Conservation (phyloP, 768 basidiomycete species). For the Strobilomyces echinocephalus region DNA sequence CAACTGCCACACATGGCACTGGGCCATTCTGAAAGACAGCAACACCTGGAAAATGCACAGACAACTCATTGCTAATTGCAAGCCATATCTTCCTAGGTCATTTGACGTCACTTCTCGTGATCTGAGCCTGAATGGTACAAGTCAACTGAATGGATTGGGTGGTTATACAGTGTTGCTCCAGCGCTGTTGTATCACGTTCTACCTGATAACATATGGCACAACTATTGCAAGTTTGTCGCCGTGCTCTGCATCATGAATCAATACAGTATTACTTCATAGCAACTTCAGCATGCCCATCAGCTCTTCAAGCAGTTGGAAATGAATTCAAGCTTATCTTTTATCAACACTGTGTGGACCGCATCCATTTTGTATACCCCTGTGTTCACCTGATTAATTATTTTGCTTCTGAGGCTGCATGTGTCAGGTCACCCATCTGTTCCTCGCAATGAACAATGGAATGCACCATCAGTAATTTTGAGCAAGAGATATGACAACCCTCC, state of each 20-base stretch:
- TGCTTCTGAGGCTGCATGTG: too few species aligned
- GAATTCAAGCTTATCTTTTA: too few species aligned
- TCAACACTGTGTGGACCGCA: too few species aligned
- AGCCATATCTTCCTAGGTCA: background rate
- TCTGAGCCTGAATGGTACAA: background rate
- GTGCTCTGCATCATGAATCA: background rate
- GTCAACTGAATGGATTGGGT: background rate
- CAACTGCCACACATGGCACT: background rate
- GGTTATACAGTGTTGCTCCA: background rate
- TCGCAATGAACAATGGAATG: too few species aligned
- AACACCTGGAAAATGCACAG: background rate
- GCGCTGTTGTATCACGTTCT: background rate
- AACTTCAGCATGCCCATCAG: too few species aligned
- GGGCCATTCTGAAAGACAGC: background rate
- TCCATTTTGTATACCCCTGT: too few species aligned
- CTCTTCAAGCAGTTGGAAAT: too few species aligned
- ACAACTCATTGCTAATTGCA: background rate
- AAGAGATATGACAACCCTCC: too few species aligned
- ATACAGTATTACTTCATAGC: too few species aligned
- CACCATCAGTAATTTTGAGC: too few species aligned
- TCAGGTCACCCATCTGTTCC: too few species aligned
- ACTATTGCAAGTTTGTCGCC: conserved; percentile 4
- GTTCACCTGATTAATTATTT: too few species aligned
- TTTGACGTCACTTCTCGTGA: background rate
- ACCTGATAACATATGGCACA: background rate